phyloP scores from a whole-genome alignment of 768 basidiomycete species.

The Brasilioporus rufonigricans region DNA sequence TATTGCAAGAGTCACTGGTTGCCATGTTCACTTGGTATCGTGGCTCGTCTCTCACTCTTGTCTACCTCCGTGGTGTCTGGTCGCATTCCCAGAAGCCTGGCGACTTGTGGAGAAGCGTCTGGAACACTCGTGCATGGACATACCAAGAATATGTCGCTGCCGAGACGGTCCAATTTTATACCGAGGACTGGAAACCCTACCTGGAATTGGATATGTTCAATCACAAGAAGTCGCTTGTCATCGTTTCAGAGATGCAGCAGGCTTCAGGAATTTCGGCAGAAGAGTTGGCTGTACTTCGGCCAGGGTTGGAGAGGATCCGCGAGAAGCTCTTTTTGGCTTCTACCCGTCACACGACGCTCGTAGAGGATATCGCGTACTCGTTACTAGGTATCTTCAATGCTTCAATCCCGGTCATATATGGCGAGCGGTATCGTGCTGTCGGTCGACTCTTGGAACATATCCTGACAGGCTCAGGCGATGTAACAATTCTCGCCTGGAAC shows the following conservation, averaged over 20 bases:
- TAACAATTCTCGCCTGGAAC: too few species aligned
- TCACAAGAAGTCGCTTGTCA: neutral
- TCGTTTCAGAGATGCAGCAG: neutral
- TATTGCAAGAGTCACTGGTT: neutral
- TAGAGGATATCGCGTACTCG: neutral
- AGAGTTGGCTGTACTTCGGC: neutral
- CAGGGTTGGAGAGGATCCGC: neutral
- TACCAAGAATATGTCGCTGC: neutral
- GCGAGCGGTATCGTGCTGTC: neutral
- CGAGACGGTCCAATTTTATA: neutral
- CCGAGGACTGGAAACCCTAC: neutral
- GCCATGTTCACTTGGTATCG: neutral
- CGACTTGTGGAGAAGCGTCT: neutral
- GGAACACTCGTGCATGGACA: neutral
- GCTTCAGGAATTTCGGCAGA: too few species aligned
- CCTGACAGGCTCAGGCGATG: neutral
- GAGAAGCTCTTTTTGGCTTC: neutral
- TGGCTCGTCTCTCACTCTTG: neutral
- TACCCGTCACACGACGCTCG: neutral
- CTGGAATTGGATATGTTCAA: neutral
- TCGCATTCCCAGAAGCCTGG: neutral
- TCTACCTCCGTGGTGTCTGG: neutral
- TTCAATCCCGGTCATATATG: neutral
- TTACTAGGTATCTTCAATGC: neutral
- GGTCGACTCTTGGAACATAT: neutral